These are phyloP conservation scores for Laburnicola sp. DNA, from an alignment of 2,329 filamentous ascomycete species.

Conservation along the genomic window DNA sequence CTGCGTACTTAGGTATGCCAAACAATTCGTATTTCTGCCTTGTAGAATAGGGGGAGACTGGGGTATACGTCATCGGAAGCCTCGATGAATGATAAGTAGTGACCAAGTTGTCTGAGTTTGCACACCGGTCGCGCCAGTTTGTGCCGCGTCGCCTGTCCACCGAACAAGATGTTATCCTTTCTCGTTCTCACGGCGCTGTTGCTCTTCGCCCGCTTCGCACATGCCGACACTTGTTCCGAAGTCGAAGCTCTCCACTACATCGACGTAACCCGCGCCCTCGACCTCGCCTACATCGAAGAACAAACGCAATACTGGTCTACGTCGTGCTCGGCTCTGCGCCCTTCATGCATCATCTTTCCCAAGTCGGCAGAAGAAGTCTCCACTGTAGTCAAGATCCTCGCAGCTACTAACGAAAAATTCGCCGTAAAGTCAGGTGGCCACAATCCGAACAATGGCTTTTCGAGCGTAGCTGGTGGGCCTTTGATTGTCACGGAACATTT, in stretches of 20 bases:
- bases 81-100: not conserved
- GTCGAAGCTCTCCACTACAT: conserved; percentile 28
- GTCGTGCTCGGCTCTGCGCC: conserved; percentile 31
- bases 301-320: conserved; percentile 37
- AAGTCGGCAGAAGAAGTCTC: conserved; percentile 56
- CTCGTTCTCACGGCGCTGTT: conserved; percentile 1
- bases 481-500: conserved; percentile 50
- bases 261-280: conserved; percentile 20
- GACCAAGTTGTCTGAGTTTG: not conserved
- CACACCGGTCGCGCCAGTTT: too few relatives aligned
- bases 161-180: conserved; percentile 6
- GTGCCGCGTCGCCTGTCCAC: not conserved
- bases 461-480: conserved; percentile 50
- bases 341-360: conserved; percentile 37
- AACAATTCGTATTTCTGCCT: not conserved
- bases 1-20: not conserved
- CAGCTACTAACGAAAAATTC: conserved; percentile 49
- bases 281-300: conserved; percentile 28
- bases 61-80: not conserved
- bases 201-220: conserved; percentile 3
- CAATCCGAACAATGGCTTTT: conserved; percentile 52
- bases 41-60: not conserved
- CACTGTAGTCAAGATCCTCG: conserved; percentile 54
- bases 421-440: conserved; percentile 59
- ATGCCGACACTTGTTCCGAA: conserved; percentile 25